These are phyloP conservation scores for Gynochthodes officinalis DNA, from an alignment of 257 asterid species.

Conservation along the genomic window DNA sequence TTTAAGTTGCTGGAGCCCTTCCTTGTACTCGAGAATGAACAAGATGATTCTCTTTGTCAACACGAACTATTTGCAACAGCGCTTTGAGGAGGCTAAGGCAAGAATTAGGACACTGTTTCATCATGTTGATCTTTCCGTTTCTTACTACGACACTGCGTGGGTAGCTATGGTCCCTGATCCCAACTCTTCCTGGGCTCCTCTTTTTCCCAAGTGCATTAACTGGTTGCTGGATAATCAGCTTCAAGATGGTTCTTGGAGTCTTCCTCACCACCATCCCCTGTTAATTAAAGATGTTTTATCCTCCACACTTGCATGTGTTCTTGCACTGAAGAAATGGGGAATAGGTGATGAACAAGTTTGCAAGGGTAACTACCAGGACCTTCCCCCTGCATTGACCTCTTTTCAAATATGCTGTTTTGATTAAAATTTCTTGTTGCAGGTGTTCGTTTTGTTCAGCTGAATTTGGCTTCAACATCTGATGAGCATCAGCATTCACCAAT, in stretches of 20 bases:
- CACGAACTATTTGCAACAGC: slow-evolving; percentile 26
- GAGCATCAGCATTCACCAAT: slow-evolving; percentile 53
- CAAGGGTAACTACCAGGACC: slow-evolving; percentile 40
- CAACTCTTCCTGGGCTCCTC: slow-evolving; percentile 49
- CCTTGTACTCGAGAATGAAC: slow-evolving; percentile 5
- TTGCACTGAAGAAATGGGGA: slow-evolving; percentile 84
- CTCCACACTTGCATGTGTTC: slow-evolving; percentile 83
- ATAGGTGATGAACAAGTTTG: slow-evolving; percentile 58
- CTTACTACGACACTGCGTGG: slow-evolving; percentile 96
- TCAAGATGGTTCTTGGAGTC: slow-evolving; percentile 85
- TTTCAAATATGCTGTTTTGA: slow-evolving; percentile 1
- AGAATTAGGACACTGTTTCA: slow-evolving; percentile 52
- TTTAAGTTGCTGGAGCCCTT: not conserved
- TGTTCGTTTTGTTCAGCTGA: slow-evolving; percentile 52
- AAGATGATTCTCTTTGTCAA: slow-evolving; percentile 13
- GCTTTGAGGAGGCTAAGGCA: slow-evolving; percentile 48
- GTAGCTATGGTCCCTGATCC: slow-evolving; percentile 97
- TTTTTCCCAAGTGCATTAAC: slow-evolving; percentile 63
- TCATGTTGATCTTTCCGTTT: slow-evolving; percentile 53
- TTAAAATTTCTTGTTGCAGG: slow-evolving; percentile 39
- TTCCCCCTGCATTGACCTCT: not conserved
- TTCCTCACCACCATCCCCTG: slow-evolving; percentile 57
- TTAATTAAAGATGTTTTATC: slow-evolving; percentile 67
- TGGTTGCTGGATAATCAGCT: slow-evolving; percentile 81
- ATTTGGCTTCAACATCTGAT: slow-evolving; percentile 47